A percentile compares a stretch with the other conserved stretches of the same genome.
phyloP scores from a whole-genome alignment of 441 rosid species.

The Melastoma candidum region DNA sequence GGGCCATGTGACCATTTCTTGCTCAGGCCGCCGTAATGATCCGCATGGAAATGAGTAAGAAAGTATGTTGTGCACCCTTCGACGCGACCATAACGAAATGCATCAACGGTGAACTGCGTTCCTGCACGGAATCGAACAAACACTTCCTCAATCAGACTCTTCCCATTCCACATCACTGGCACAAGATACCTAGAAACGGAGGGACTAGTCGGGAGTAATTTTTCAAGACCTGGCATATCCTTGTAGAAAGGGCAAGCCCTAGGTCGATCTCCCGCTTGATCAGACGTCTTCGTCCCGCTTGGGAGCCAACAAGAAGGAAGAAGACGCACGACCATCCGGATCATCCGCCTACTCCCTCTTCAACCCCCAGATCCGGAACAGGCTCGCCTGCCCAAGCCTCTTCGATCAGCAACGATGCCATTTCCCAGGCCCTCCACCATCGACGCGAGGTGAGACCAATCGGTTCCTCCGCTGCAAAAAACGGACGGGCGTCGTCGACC shows the following conservation, averaged over 20 bases:
- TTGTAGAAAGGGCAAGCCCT: conserved; percentile 68
- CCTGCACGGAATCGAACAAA: conserved; percentile 22
- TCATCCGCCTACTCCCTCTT: conserved; percentile 14
- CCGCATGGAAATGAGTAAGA: conserved; percentile 71
- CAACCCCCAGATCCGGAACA: conserved; percentile 57
- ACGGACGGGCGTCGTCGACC: conserved; percentile 29
- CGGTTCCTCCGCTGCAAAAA: conserved; percentile 50
- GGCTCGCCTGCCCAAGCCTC: conserved; percentile 43
- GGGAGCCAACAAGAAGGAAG: conserved; percentile 6
- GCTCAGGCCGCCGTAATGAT: conserved; percentile 71
- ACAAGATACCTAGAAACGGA: background rate
- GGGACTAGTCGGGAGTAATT: background rate
- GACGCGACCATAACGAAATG: conserved; percentile 61
- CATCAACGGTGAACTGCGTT: conserved; percentile 69
- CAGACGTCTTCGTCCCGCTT: conserved; percentile 3
- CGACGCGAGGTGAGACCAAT: conserved; percentile 42
- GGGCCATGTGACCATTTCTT: conserved; percentile 72
- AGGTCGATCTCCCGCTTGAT: conserved; percentile 16
- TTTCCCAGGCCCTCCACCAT: conserved; percentile 13
- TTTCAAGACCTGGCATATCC: conserved; percentile 48
- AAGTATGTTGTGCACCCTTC: conserved; percentile 70
- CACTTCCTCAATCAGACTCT: background rate
- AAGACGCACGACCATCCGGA: background rate
- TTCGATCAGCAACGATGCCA: conserved; percentile 1
- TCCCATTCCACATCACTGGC: background rate